Evolutionary conservation across 164 flowering plant genomes (phyloP), one percentile per base, ranked within the genome.

Genomic region (Macadamia integrifolia): DNA sequence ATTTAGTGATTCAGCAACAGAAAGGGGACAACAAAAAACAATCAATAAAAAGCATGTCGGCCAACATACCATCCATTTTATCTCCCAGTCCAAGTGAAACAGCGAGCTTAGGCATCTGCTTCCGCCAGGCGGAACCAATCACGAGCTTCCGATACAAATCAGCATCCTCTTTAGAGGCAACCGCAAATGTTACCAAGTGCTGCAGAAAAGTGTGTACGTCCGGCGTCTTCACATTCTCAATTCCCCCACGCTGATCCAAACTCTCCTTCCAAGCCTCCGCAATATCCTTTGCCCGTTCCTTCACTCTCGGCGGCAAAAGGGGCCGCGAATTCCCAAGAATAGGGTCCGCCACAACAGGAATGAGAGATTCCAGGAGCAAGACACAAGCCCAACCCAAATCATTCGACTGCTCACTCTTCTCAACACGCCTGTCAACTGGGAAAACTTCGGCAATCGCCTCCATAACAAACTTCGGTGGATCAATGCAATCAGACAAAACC

Each of bases 311-410:
- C 8, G 98, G 91, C 77, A 94, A 95, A 80, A 94, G 58, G 57
- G 83, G 81, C 82, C 97, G 77, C n/a, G 87, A 78, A 48, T 79
- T 82, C 63, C 97, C 98, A 50, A 93, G 62, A 58, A 87, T 83
- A 2, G 98, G 98, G 73, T 93, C 96, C 42, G 88, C 84, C 75
- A 91, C 79, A 62, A 85, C 92, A 3, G 97, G 97, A 48, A 91
- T 87, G 79, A 94, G 77, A 8, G 85, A 78, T 74, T 94, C 97
- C 68, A 94, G 74, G 23, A 91, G 31, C 84, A 94, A 66, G 32
- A 94, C 96, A 72, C 99, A 92, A 12, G 98, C 98, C 99, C 99
- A 94, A 0, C 99, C 96, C 70, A 90, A 79, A 75, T 92, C 99
- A 67, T 82, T 77, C 29, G 74, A 72, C 31, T 82, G 64, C 74